Conservation (phyloP, 306 rosid genomes). For the Rosa multiflora region DNA sequence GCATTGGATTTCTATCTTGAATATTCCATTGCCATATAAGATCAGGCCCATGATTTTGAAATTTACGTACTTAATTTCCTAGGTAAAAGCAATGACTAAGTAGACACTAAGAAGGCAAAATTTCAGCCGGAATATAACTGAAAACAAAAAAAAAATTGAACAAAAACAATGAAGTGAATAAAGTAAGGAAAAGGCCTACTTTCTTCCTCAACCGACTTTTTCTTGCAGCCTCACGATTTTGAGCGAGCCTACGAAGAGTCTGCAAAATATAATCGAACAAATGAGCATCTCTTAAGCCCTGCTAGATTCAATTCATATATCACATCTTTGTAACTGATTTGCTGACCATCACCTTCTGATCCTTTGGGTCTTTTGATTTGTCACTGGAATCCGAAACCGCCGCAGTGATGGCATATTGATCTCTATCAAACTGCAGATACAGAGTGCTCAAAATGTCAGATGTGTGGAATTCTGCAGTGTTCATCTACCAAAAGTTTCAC, state of each 20-base stretch:
- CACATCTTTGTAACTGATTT: conserved; percentile 12
- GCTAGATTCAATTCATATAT: conserved; percentile 15
- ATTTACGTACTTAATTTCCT: not conserved
- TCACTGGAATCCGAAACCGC: conserved; percentile 90
- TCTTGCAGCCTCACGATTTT: conserved; percentile 98
- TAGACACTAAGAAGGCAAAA: conserved; percentile 2
- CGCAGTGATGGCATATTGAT: conserved; percentile 45
- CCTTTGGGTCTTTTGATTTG: conserved; percentile 82
- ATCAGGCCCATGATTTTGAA: not conserved
- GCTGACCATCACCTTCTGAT: conserved; percentile 76
- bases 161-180: not conserved
- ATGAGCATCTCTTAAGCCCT: conserved; percentile 14
- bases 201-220: conserved; percentile 95
- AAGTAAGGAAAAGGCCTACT: conserved; percentile 38
- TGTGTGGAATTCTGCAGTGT: not conserved
- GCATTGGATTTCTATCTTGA: not conserved
- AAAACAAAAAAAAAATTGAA: not conserved
- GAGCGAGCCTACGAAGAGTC: conserved; percentile 96
- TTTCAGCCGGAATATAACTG: not conserved
- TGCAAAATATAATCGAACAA: conserved; percentile 36
- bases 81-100: not conserved
- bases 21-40: not conserved
- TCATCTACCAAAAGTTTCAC: conserved; percentile 9
- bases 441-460: conserved; percentile 34
- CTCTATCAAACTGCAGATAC: conserved; percentile 67